These are phyloP conservation scores for Ambrosiella beaveri DNA, from an alignment of 2,329 filamentous ascomycete species.

Conservation along the genomic window DNA sequence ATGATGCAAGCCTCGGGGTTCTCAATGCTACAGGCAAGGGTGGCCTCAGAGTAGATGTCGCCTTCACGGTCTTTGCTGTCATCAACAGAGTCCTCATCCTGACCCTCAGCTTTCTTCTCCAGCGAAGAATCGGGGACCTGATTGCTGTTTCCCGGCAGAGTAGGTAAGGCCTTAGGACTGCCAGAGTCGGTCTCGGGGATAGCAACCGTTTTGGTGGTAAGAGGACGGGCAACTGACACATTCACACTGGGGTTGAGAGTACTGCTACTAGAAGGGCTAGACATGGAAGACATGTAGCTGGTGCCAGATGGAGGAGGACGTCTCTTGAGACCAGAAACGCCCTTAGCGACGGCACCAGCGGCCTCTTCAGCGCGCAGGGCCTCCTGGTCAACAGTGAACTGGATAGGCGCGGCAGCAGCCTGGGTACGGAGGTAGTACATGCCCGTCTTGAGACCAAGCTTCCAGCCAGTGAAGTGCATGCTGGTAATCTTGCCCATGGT, in stretches of 20 bases:
- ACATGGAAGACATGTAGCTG: conserved; percentile 38
- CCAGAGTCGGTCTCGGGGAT: conserved; percentile 39
- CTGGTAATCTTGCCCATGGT: conserved; percentile 99
- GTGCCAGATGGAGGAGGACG: conserved; percentile 38
- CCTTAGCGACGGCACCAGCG: conserved; percentile 42
- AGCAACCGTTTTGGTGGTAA: conserved; percentile 56
- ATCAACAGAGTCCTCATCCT: conserved; percentile 57
- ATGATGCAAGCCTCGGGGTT: conserved; percentile 90
- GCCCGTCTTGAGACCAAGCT: conserved; percentile 96
- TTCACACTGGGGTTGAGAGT: conserved; percentile 28
- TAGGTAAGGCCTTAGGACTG: conserved; percentile 60
- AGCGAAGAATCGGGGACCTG: conserved; percentile 43
- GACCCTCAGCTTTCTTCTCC: conserved; percentile 32
- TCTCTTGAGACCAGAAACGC: conserved; percentile 48
- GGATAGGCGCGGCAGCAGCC: conserved; percentile 89
- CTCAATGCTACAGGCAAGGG: conserved; percentile 87
- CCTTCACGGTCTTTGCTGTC: conserved; percentile 61
- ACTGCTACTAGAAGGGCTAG: conserved; percentile 48
- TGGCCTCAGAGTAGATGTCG: conserved; percentile 91
- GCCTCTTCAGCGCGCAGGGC: conserved; percentile 76
- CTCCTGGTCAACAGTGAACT: conserved; percentile 98
- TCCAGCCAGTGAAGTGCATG: conserved; percentile 99
- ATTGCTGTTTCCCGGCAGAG: conserved; percentile 47
- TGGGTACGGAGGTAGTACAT: conserved; percentile 99
- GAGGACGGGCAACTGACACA: conserved; percentile 42